Base-by-base conservation (phyloP, 345 rosid genomes). In the Aethionema arabicum region DNA sequence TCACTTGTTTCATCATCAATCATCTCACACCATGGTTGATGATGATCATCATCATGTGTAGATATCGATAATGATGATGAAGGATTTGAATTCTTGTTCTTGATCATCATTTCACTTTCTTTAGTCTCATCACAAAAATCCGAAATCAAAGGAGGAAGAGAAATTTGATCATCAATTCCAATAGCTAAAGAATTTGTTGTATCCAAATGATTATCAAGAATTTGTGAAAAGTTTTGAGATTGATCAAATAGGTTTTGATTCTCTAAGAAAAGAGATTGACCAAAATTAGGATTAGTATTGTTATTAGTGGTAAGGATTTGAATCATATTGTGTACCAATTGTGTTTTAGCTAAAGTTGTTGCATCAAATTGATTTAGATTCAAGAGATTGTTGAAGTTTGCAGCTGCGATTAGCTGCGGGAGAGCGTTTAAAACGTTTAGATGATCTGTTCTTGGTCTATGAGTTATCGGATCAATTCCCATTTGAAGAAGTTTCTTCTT, bases 331-430 rank as follows among this genome's bases (percentile, higher is more conserved):
- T 80, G 74, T 44, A 86, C 29, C 39, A 80, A n/a, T 0, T 86
- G 93, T 56, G 81, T 74, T 70, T 72, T 82, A 16, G 90, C 90
- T 2, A 83, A 67, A 32, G 70, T 74, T 31, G 81, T 68, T 38
- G 87, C 80, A 56, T 84, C 87, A 11, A 81, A 11, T 0, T 72
- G 78, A 59, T 77, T 70, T 32, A 56, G 31, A 57, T 66, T 78
- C 57, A 77, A 32, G 43, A 82, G 66, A 65, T 49, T 80, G 51
- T 77, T 83, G 48, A 79, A 78, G 60, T 80, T 76, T 29, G 81
- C 79, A 42, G 87, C 78, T 8, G 85, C 79, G 2, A 83, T 77
- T 33, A 85, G 52, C 59, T 78, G 95, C 5, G 82, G 87, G 6
- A 72, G 71, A 42, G 67, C 72, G 21, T 84, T 76, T 7, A 87